phyloP scores from a whole-genome alignment of 345 rosid species.

The sweet orange (Citrus sinensis) region DNA sequence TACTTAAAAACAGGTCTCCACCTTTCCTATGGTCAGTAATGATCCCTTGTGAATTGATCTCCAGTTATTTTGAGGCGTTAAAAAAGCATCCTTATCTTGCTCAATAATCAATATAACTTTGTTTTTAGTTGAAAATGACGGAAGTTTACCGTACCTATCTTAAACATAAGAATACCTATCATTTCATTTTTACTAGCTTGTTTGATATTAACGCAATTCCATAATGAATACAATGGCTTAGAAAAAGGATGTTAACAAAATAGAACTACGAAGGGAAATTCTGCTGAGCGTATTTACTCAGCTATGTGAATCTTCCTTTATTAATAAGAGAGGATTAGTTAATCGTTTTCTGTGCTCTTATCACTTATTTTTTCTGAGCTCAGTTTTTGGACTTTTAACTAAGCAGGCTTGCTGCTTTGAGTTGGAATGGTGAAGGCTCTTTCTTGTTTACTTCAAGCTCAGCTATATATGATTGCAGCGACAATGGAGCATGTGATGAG shows the following conservation, averaged over 20 bases:
- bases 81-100: neutral
- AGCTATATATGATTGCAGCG: slow-evolving; percentile 70
- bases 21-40: neutral
- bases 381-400: slow-evolving; percentile 13
- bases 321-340: neutral
- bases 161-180: neutral
- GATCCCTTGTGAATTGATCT: neutral
- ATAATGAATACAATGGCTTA: neutral
- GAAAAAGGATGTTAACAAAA: neutral
- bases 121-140: neutral
- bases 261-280: neutral
- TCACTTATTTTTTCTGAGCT: neutral
- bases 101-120: too few relatives aligned
- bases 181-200: neutral
- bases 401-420: slow-evolving; percentile 73
- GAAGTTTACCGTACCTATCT: neutral
- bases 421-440: slow-evolving; percentile 87
- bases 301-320: neutral
- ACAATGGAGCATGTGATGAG: slow-evolving; percentile 85
- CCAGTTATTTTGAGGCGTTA: neutral
- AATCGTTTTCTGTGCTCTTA: neutral
- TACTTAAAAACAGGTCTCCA: neutral
- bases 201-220: neutral
- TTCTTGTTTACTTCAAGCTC: slow-evolving; percentile 93
- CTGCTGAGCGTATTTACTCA: neutral